Evolutionary conservation across 352 stramenopile genomes (phyloP).

Genomic region (Globisporangium canariense): DNA sequence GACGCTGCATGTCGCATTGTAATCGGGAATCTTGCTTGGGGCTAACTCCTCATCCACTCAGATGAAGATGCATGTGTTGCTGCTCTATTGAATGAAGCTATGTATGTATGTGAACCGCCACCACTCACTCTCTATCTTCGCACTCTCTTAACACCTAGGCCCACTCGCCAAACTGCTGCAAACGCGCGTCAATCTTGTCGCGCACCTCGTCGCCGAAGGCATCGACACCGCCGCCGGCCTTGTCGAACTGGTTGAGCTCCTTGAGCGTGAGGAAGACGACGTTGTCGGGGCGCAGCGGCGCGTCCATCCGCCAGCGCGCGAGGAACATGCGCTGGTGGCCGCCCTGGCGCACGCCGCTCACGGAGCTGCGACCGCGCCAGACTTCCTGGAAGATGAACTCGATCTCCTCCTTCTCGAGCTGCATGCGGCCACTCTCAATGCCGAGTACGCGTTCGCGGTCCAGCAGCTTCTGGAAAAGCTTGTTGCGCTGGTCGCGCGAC

Average conservation of each 20-base stretch:
- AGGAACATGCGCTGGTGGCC: constrained; percentile 79
- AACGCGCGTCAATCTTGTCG: constrained; percentile 59
- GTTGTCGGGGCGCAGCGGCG: constrained; percentile 77
- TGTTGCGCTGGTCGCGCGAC: constrained; percentile 84
- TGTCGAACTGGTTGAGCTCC: constrained; percentile 61
- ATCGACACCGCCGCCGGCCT: constrained; percentile 38
- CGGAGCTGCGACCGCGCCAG: constrained; percentile 73
- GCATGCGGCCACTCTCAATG: constrained; percentile 51
- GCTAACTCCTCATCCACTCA: neutral
- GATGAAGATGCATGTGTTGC: neutral
- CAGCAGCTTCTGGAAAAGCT: constrained; percentile 78
- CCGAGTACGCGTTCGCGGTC: constrained; percentile 70
- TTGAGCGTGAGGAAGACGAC: constrained; percentile 85
- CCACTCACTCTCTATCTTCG: constrained; percentile 2
- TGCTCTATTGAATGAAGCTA: neutral
- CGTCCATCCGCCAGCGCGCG: constrained; percentile 74
- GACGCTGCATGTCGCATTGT: constrained; percentile 14
- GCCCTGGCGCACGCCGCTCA: constrained; percentile 65
- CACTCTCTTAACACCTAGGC: constrained; percentile 2
- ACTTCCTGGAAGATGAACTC: constrained; percentile 88
- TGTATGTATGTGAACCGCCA: neutral
- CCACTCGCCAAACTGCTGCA: constrained; percentile 65
- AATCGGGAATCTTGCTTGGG: neutral
- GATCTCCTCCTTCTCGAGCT: constrained; percentile 83
- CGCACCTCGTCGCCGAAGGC: constrained; percentile 66